A percentile compares a stretch with the other conserved stretches of the same genome.
These are phyloP conservation scores for Ampelomyces quisqualis DNA, from an alignment of 2,329 filamentous ascomycete species.

Conservation along the genomic window DNA sequence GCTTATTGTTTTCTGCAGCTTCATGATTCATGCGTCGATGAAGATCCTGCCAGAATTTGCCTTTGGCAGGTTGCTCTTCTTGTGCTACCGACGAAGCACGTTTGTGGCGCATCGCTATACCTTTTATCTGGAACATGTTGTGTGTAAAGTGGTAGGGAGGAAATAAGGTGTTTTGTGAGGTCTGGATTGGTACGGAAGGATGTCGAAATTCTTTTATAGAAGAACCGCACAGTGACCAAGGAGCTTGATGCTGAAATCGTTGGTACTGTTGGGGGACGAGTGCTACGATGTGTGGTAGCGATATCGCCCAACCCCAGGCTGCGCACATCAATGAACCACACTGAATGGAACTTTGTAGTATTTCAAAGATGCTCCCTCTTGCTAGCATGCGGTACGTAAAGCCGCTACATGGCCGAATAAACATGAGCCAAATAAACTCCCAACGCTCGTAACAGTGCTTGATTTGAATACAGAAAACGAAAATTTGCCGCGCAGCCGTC, in stretches of 20 bases:
- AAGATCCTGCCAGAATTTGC: background rate
- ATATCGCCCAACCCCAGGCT: background rate
- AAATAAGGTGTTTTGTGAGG: too few species aligned
- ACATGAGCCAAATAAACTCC: constrained; percentile 3
- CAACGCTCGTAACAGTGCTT: constrained; percentile 9
- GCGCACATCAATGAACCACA: background rate
- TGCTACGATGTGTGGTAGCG: background rate
- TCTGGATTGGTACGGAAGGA: too few species aligned
- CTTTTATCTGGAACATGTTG: background rate
- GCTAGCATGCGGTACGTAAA: background rate
- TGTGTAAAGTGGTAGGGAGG: too few species aligned
- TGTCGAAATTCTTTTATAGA: too few species aligned
- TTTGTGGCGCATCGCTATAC: too few species aligned
- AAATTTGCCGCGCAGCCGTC: background rate
- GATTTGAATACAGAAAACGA: constrained; percentile 1
- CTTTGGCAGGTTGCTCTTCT: background rate
- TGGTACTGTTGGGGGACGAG: too few species aligned
- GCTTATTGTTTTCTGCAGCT: background rate
- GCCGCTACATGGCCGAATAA: constrained; percentile 4
- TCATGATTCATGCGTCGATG: background rate
- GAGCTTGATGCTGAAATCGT: too few species aligned
- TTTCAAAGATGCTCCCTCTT: constrained; percentile 2
- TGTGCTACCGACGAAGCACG: background rate
- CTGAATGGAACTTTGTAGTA: constrained; percentile 1
- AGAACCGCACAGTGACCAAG: too few species aligned